Conservation (phyloP, 2,329 filamentous ascomycete species). For the Apiospora saccharicola region DNA sequence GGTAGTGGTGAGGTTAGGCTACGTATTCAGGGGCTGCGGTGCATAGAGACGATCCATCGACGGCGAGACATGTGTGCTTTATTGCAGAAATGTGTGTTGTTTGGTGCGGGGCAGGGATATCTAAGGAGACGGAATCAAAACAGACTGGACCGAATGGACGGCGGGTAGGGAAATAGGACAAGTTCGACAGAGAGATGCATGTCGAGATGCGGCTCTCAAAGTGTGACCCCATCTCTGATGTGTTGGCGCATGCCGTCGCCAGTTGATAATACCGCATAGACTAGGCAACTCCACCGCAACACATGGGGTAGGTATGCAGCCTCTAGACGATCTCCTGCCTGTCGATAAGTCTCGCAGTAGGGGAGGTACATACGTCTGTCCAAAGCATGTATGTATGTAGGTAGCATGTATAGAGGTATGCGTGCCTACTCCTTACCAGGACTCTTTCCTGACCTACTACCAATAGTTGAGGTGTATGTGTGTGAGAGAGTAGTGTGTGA, state of each 20-base stretch:
- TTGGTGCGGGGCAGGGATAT: constrained; percentile 60
- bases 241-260: constrained; percentile 87
- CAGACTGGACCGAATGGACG: constrained; percentile 41
- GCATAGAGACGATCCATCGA: constrained; percentile 61
- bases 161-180: constrained; percentile 39
- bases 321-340: constrained; percentile 54
- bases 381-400: constrained; percentile 2
- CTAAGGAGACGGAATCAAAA: constrained; percentile 48
- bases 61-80: constrained; percentile 70
- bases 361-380: constrained; percentile 14
- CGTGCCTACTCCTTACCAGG: not conserved
- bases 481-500: not conserved
- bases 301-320: constrained; percentile 56
- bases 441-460: not conserved
- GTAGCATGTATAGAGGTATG: not conserved
- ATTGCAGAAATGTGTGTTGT: constrained; percentile 60
- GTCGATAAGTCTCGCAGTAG: constrained; percentile 48
- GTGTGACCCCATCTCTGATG: constrained; percentile 81
- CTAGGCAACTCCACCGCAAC: constrained; percentile 69
- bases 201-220: constrained; percentile 72
- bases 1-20: constrained; percentile 52
- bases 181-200: constrained; percentile 65
- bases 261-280: constrained; percentile 75
- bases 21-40: constrained; percentile 57
- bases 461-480: not conserved